A percentile compares a stretch with the other conserved stretches of the same genome.
These are phyloP conservation scores for Sclerotinia borealis DNA, from an alignment of 2,329 filamentous ascomycete genomes.

Conservation along the genomic window DNA sequence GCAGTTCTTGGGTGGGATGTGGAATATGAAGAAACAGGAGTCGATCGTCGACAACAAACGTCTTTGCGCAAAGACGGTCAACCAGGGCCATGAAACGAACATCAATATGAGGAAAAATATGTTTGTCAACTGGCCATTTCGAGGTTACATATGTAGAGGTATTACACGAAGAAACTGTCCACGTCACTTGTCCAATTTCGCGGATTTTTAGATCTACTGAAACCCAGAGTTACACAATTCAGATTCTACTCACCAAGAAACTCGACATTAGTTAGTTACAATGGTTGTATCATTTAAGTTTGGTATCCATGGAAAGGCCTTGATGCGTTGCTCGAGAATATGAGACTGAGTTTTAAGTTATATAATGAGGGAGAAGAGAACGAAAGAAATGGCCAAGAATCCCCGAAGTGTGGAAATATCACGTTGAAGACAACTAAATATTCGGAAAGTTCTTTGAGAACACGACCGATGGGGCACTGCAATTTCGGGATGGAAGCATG, in stretches of 20 bases:
- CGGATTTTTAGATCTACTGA: neutral
- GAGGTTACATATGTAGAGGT: neutral
- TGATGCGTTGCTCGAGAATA: neutral
- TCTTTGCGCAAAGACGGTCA: neutral
- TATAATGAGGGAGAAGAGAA: neutral
- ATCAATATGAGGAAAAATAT: neutral
- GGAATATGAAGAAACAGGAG: slow-evolving; percentile 9
- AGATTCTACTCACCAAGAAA: neutral
- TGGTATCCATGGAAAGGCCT: neutral
- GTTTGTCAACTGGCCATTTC: neutral
- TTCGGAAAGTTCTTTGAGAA: neutral
- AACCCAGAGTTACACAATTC: neutral
- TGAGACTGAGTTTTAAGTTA: neutral
- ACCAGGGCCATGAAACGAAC: neutral
- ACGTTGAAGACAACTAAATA: neutral
- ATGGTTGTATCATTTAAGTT: neutral
- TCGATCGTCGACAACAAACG: neutral
- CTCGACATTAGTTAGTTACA: neutral
- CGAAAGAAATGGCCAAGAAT: neutral
- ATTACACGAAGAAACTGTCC: neutral
- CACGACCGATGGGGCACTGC: neutral
- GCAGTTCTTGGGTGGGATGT: slow-evolving; percentile 22
- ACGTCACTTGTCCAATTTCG: neutral
- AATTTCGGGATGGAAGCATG: neutral
- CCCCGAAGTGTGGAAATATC: neutral